Percentiles rank a stretch among this genome's conserved stretches.
Evolutionary conservation across 2,329 filamentous ascomycete species (phyloP).

Genomic region (Gnomoniopsis sp.): DNA sequence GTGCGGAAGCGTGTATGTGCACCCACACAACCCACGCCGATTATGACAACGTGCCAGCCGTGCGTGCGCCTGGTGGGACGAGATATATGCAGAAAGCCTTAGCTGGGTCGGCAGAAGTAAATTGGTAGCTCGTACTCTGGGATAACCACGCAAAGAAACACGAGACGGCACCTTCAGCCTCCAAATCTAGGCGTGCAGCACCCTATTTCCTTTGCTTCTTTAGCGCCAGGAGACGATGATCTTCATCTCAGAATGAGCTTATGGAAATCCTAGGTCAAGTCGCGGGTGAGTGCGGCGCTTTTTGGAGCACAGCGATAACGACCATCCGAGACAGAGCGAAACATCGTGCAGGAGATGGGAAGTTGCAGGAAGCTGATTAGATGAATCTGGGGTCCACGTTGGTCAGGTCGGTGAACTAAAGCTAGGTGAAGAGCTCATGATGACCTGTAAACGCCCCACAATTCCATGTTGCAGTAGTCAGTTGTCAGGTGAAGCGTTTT

Average conservation of each 20-base stretch:
- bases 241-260: not conserved
- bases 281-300: too few relatives aligned
- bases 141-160: not conserved
- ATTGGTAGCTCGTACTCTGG: not conserved
- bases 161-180: not conserved
- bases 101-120: slow-evolving; percentile 3
- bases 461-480: not conserved
- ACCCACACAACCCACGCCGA: not conserved
- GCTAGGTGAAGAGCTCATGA: not conserved
- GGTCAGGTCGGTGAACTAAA: not conserved
- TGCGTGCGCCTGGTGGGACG: not conserved
- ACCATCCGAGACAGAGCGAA: not conserved
- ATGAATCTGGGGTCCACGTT: not conserved
- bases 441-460: not conserved
- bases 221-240: not conserved
- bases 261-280: not conserved
- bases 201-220: not conserved
- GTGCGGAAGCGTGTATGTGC: not conserved
- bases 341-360: not conserved
- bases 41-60: not conserved
- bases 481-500: not conserved
- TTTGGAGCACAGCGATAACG: not conserved
- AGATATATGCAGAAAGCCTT: not conserved
- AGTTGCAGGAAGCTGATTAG: not conserved
- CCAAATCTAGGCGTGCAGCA: not conserved